A percentile compares a stretch with the other conserved stretches of the same genome.
Evolutionary conservation across 768 basidiomycete genomes (phyloP).

Genomic region (Leucosporidium yakuticum): DNA sequence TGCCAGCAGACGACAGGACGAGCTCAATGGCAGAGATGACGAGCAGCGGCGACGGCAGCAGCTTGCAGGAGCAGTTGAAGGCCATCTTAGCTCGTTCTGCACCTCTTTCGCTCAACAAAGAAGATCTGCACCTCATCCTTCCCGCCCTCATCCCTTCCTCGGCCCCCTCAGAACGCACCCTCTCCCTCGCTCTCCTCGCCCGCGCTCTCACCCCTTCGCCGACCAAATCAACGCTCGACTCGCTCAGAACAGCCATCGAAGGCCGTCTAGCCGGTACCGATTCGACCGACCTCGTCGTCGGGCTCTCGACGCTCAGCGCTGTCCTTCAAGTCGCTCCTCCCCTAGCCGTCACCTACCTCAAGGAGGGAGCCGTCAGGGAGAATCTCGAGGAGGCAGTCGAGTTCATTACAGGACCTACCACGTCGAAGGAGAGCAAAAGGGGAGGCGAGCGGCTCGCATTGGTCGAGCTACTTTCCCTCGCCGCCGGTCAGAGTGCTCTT

Average conservation of each 20-base stretch:
- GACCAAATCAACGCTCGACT: slow-evolving; percentile 1
- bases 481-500: slow-evolving; percentile 66
- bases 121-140: neutral
- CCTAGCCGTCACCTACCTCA: slow-evolving; percentile 61
- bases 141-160: neutral
- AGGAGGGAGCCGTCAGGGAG: slow-evolving; percentile 58
- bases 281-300: slow-evolving; percentile 49
- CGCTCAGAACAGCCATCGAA: neutral
- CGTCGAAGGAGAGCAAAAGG: slow-evolving; percentile 35
- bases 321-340: slow-evolving; percentile 76
- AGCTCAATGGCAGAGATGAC: no score
- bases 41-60: no score
- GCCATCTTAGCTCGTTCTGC: neutral
- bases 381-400: slow-evolving; percentile 57
- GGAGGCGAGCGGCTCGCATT: slow-evolving; percentile 65
- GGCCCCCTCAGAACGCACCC: neutral
- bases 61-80: neutral
- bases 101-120: neutral
- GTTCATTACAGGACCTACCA: slow-evolving; percentile 6
- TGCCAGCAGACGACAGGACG: no score
- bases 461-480: slow-evolving; percentile 69
- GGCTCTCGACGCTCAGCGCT: slow-evolving; percentile 64
- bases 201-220: slow-evolving; percentile 6
- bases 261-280: slow-evolving; percentile 44
- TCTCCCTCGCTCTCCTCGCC: slow-evolving; percentile 15